Conservation (phyloP, 495 filamentous ascomycete genomes). For the Penicillium atrosanguineum region DNA sequence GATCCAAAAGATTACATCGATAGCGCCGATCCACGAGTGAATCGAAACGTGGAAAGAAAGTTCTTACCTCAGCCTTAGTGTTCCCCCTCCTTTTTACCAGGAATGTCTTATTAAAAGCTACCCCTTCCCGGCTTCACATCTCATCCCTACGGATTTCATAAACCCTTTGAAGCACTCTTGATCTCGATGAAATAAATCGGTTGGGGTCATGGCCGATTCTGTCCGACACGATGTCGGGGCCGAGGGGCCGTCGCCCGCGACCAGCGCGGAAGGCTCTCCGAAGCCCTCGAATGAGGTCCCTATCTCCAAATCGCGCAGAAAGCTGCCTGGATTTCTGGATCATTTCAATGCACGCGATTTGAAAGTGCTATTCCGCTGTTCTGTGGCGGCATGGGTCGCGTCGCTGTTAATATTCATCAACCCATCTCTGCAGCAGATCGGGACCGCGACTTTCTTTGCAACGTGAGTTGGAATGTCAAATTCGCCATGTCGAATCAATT, state of each 20-base stretch:
- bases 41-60: constrained; percentile 1
- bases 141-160: not conserved
- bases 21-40: constrained; percentile 16
- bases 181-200: not conserved
- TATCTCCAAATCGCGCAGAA: constrained; percentile 11
- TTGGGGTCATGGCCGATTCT: constrained; percentile 9
- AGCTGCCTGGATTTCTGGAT: constrained; percentile 37
- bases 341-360: constrained; percentile 47
- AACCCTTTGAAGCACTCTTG: not conserved
- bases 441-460: constrained; percentile 31
- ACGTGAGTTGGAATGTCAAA: constrained; percentile 17
- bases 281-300: constrained; percentile 2
- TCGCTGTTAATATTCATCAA: constrained; percentile 41
- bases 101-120: not conserved
- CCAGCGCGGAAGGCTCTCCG: constrained; percentile 6
- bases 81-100: not conserved
- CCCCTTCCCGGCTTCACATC: not conserved
- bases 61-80: constrained; percentile 10
- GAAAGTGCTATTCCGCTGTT: constrained; percentile 44
- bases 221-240: constrained; percentile 8
- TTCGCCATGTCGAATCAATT: not conserved
- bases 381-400: constrained; percentile 41
- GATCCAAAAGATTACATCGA: constrained; percentile 14
- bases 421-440: constrained; percentile 28
- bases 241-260: constrained; percentile 4